Percentiles rank a stretch among this genome's conserved stretches.
These are phyloP conservation scores for Pythium utonaiense DNA, from an alignment of 352 stramenopile genomes.

Conservation along the genomic window DNA sequence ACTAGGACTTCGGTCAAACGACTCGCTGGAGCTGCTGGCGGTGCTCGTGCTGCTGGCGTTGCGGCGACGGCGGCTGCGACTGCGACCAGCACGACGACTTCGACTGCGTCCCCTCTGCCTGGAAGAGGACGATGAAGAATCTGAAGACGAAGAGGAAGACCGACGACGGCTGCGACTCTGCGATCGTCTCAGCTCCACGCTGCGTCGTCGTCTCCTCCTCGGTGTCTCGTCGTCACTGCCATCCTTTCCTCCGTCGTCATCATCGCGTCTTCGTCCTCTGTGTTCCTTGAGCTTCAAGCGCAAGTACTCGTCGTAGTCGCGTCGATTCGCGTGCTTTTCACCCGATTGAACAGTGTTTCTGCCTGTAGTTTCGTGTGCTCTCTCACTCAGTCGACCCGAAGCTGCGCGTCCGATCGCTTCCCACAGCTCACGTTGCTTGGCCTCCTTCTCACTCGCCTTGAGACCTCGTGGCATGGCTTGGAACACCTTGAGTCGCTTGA, in stretches of 20 bases:
- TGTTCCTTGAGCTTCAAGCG: slow-evolving; percentile 2
- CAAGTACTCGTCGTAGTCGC: slow-evolving; percentile 52
- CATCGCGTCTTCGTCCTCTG: neutral
- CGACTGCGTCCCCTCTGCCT: neutral
- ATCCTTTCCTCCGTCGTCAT: neutral
- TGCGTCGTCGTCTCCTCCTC: neutral
- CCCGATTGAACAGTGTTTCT: neutral
- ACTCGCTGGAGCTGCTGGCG: slow-evolving; percentile 7
- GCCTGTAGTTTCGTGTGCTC: no score
- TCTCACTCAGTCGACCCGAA: neutral
- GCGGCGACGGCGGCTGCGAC: neutral
- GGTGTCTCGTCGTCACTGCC: neutral
- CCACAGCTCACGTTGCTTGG: slow-evolving; percentile 18
- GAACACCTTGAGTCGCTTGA: slow-evolving; percentile 38
- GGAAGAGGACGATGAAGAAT: slow-evolving; percentile 5
- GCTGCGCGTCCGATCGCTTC: slow-evolving; percentile 2
- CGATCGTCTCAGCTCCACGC: neutral
- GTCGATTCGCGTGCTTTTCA: slow-evolving; percentile 25
- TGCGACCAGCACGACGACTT: neutral
- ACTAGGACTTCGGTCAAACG: neutral
- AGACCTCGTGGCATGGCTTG: slow-evolving; percentile 1
- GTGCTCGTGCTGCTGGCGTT: slow-evolving; percentile 10
- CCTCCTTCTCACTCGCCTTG: neutral
- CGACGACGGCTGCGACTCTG: neutral
- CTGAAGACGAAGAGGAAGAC: slow-evolving; percentile 4